Percentiles rank a stretch among this genome's conserved stretches.
These are phyloP conservation scores for Fusarium compactum DNA, from an alignment of 2,329 filamentous ascomycete genomes.

Conservation along the genomic window DNA sequence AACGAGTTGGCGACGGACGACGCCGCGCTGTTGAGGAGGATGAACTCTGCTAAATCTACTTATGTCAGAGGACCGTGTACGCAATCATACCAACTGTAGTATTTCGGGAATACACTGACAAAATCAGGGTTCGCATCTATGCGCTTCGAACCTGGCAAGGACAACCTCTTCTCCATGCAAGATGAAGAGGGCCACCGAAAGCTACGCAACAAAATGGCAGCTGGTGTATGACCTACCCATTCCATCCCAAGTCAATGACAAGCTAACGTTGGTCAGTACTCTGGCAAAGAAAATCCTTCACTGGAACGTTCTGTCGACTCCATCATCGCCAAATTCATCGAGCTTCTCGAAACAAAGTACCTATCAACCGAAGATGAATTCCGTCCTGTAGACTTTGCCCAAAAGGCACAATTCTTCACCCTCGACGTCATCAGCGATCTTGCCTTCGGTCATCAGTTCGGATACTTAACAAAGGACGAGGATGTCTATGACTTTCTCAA, in stretches of 20 bases:
- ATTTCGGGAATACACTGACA: not conserved
- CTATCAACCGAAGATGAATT: slow-evolving; percentile 48
- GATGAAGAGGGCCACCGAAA: slow-evolving; percentile 61
- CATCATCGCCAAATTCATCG: slow-evolving; percentile 59
- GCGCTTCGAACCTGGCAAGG: slow-evolving; percentile 61
- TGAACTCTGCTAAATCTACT: slow-evolving; percentile 62
- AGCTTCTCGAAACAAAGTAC: slow-evolving; percentile 60
- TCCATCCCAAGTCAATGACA: not conserved
- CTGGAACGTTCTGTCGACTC: slow-evolving; percentile 63
- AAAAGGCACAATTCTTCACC: slow-evolving; percentile 63
- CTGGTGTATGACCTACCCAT: slow-evolving; percentile 56
- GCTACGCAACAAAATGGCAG: slow-evolving; percentile 62
- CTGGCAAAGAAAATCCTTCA: slow-evolving; percentile 65
- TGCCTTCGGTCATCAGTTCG: slow-evolving; percentile 63
- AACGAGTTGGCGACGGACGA: slow-evolving; percentile 15
- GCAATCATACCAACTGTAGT: slow-evolving; percentile 30
- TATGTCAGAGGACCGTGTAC: slow-evolving; percentile 60
- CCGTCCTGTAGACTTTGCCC: slow-evolving; percentile 59
- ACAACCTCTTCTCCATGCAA: slow-evolving; percentile 66
- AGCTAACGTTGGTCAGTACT: slow-evolving; percentile 56
- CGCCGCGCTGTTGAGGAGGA: slow-evolving; percentile 46
- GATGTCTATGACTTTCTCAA: slow-evolving; percentile 59
- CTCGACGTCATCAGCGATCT: slow-evolving; percentile 66
- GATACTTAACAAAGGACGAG: slow-evolving; percentile 59
- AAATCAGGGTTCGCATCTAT: slow-evolving; percentile 53